Conservation (phyloP, 176 grass and related monocot genomes). For the Thalia dealbata region DNA sequence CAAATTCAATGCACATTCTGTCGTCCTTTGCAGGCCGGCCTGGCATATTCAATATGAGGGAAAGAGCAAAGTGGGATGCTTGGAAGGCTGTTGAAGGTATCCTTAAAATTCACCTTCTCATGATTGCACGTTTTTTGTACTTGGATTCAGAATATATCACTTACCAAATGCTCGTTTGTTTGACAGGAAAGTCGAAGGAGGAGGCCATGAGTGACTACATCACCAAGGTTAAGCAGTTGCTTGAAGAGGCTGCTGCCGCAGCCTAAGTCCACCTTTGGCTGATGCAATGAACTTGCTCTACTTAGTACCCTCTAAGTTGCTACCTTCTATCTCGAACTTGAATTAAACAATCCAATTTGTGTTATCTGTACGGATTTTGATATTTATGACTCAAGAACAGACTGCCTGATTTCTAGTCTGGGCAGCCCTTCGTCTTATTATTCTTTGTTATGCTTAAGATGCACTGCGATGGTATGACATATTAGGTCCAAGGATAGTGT, state of each 20-base stretch:
- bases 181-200: constrained; percentile 53
- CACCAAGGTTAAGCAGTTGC: constrained; percentile 75
- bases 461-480: not conserved
- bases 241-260: constrained; percentile 42
- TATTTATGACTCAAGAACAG: not conserved
- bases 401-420: not conserved
- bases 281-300: not conserved
- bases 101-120: not conserved
- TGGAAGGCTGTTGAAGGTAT: constrained; percentile 78
- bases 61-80: constrained; percentile 76
- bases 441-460: not conserved
- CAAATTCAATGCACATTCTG: not conserved
- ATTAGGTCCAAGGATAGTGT: not conserved
- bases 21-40: constrained; percentile 44
- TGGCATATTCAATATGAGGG: constrained; percentile 49
- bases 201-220: constrained; percentile 74
- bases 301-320: not conserved
- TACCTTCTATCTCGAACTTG: not conserved
- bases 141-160: not conserved
- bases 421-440: not conserved
- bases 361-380: not conserved
- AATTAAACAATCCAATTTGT: not conserved
- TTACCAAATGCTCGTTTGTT: not conserved
- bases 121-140: not conserved
- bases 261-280: not conserved